Conservation (phyloP, 352 stramenopile species). For the Thalassiosira sp. region DNA sequence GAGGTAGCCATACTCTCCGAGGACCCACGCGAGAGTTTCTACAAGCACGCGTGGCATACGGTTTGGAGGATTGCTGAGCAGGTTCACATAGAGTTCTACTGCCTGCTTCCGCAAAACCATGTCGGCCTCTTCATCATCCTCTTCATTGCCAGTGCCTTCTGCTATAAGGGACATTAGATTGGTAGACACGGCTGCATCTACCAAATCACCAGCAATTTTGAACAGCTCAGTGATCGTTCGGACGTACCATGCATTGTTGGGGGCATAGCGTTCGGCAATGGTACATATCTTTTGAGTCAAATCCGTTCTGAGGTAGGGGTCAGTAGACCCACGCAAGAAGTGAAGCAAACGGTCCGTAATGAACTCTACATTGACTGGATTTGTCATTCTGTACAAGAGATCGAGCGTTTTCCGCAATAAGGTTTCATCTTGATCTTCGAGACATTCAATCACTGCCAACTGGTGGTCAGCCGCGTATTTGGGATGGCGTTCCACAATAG, state of each 20-base stretch:
- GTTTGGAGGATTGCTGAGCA: slow-evolving; percentile 88
- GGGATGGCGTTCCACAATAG: slow-evolving; percentile 92
- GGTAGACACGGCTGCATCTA: slow-evolving; percentile 95
- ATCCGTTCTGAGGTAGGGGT: slow-evolving; percentile 96
- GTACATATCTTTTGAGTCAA: slow-evolving; percentile 97
- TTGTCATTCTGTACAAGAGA: slow-evolving; percentile 96
- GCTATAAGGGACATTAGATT: slow-evolving; percentile 98
- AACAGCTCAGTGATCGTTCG: slow-evolving; percentile 94
- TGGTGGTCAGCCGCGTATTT: slow-evolving; percentile 98
- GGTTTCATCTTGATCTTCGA: slow-evolving; percentile 99
- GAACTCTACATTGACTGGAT: slow-evolving; percentile 99
- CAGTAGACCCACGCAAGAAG: slow-evolving; percentile 92
- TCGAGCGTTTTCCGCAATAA: slow-evolving; percentile 98
- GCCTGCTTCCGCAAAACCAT: slow-evolving; percentile 95
- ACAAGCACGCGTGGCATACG: slow-evolving; percentile 94
- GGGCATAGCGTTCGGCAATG: slow-evolving; percentile 96
- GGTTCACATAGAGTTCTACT: slow-evolving; percentile 95
- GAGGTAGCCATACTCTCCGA: slow-evolving; percentile 99
- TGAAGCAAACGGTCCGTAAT: slow-evolving; percentile 97
- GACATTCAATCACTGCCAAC: slow-evolving; percentile 99
- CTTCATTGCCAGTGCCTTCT: slow-evolving; percentile 94
- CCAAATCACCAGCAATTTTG: slow-evolving; percentile 91
- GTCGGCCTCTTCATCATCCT: slow-evolving; percentile 86
- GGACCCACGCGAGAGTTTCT: slow-evolving; percentile 95
- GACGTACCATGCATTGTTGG: slow-evolving; percentile 99